Conservation (phyloP, 495 filamentous ascomycete species). For the Pyronema domesticum region DNA sequence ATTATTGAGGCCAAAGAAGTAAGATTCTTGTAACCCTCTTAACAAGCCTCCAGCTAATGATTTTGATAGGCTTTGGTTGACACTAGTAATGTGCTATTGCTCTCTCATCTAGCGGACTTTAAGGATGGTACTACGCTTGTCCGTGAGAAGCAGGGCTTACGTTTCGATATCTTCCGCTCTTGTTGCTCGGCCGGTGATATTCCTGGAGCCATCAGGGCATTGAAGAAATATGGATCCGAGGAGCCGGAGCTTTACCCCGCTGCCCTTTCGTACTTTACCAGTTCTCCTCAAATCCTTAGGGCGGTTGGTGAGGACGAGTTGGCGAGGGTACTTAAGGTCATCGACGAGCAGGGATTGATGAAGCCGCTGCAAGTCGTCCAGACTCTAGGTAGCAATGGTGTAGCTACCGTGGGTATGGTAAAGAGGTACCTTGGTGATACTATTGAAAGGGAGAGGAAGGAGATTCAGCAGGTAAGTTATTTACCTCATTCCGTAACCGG, state of each 20-base stretch:
- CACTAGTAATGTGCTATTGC: constrained; percentile 78
- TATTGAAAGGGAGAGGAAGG: constrained; percentile 69
- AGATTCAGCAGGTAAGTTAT: constrained; percentile 47
- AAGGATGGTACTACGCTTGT: constrained; percentile 78
- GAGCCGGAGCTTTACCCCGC: constrained; percentile 89
- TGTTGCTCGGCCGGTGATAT: constrained; percentile 92
- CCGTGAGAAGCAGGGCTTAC: constrained; percentile 77
- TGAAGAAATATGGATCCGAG: constrained; percentile 76
- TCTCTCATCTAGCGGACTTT: constrained; percentile 85
- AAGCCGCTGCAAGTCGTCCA: constrained; percentile 94
- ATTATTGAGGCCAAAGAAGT: constrained; percentile 60
- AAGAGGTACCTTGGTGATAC: constrained; percentile 80
- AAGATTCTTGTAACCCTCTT: constrained; percentile 12
- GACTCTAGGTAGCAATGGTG: constrained; percentile 63
- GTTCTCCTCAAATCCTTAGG: constrained; percentile 57
- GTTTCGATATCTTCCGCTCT: constrained; percentile 90
- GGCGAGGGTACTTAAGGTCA: constrained; percentile 60
- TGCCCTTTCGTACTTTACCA: constrained; percentile 84
- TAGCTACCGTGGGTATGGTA: constrained; percentile 92
- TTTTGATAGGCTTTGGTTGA: constrained; percentile 54
- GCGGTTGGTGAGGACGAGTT: constrained; percentile 77
- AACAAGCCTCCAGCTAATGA: background rate
- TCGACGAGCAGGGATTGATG: constrained; percentile 81
- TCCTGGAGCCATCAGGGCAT: constrained; percentile 66
- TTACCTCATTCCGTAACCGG: background rate